Evolutionary conservation across 2,329 filamentous ascomycete species (phyloP).

Genomic region (Rhynchosporium graminicola): DNA sequence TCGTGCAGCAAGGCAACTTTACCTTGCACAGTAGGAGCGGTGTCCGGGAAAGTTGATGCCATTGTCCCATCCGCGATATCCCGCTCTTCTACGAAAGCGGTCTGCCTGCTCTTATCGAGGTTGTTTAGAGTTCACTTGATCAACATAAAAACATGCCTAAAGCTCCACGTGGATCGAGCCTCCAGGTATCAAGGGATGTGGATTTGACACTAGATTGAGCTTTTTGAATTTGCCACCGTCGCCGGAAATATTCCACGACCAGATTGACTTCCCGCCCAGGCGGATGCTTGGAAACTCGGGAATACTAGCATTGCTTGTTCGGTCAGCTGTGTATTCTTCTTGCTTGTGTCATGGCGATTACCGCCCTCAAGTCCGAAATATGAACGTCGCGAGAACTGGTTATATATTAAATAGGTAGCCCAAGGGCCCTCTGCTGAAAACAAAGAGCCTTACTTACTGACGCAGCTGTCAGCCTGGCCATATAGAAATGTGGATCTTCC

Average conservation of each 20-base stretch:
- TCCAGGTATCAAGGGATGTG: not conserved
- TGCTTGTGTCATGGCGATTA: not conserved
- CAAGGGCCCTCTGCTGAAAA: not conserved
- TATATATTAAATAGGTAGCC: not conserved
- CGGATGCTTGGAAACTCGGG: not conserved
- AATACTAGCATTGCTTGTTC: not conserved
- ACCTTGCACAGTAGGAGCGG: not conserved
- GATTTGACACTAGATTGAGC: not conserved
- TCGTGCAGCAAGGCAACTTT: not conserved
- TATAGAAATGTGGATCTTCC: not conserved
- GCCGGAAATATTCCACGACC: not conserved
- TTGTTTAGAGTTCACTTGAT: not conserved
- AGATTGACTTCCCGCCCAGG: not conserved
- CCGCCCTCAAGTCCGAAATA: not conserved
- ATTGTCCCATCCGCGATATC: not conserved
- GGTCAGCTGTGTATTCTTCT: not conserved
- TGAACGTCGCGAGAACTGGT: not conserved
- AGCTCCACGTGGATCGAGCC: not conserved
- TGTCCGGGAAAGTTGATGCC: not conserved
- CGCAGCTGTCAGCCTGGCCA: not conserved
- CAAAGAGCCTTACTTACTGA: not conserved
- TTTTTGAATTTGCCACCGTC: not conserved
- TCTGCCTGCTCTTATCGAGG: not conserved
- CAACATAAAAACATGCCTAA: not conserved
- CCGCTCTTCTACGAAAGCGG: not conserved